Evolutionary conservation across 2,329 filamentous ascomycete species (phyloP), one percentile per base, ranked within the genome.

Genomic region (Exophiala viscosa): DNA sequence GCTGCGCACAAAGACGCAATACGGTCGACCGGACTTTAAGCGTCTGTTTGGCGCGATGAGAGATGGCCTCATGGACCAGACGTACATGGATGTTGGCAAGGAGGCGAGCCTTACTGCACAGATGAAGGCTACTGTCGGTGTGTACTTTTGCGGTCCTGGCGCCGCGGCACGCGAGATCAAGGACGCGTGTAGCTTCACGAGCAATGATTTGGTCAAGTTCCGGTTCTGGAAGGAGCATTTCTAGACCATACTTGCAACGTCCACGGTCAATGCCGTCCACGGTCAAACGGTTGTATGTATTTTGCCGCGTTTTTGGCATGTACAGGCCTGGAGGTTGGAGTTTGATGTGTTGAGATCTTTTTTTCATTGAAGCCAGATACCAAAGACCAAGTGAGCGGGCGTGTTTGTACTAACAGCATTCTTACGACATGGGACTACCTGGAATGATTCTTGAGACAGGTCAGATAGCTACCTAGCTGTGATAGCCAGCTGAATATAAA

Each of bases 191-290:
- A 87, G 86, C 66, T 70, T 76, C 48, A 86, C 86, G 13, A 88
- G 84, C 10, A 84, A 81, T 34, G 82, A 82, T 58, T 88, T 95
- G 62, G 90, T 99, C 52, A 83, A 85, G 65, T 99, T 97, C 76
- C 88, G 89, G 64, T 99, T 99, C 78, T 99, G 93, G 93, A 99
- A 99, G 76, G 93, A 99, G 73, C 92, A 99, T 66, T 76, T 76
- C 58, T 76, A 68, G 56, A 42, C 43, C 18, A 42, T 10, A 20
- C 28, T 2, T 17, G 8, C 32, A 17, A 13, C 5, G 23, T 28
- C 23, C 5, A 28, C 8, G 23, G 2, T 2, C 23, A 28, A 28
- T 23, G 6, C n/a, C 5, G 23, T 28, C 23, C 5, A 28, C 8
- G 23, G 2, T 2, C 23, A 28, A 28, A n/a, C n/a, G n/a, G n/a